Base-by-base conservation (phyloP, 2,329 filamentous ascomycete species). In the Scedosporium aurantiacum region DNA sequence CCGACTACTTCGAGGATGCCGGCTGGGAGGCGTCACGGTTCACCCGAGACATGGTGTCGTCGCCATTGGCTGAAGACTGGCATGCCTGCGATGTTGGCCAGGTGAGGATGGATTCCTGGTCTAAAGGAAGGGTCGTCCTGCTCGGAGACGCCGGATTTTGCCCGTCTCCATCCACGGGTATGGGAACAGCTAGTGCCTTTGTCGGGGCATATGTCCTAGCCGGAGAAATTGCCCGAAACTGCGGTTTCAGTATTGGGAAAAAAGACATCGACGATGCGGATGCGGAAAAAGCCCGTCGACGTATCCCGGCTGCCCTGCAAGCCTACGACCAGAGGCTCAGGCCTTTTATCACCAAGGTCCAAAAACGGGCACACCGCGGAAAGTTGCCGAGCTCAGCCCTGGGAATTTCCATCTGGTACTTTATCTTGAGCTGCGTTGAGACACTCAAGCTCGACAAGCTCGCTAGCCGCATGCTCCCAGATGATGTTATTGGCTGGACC, bases 181-280 rank as follows among this genome's bases (percentile, higher is more conserved):
- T 77, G 72, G 78, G 79, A 2, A 79, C 76, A 0, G 73, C 73
- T 2, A 63, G 69, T 10, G 74, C 73, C 1, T 66, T 82, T 2
- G 66, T 78, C n/a, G 75, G 76, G 1, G 78, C 78, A 0, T 82
- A 83, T 66, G 67, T 82, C 3, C 71, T 83, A 1, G 79, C 79
- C 0, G 79, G 80, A 5, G 79, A 79, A 64, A 71, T 79, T 25
- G 32, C 32, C 32, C 32, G 32, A 37, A 37, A 5, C 32, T 37
- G 32, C 10, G 32, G 32, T 37, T 10, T 37, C 32, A 37, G 10
- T 1, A 4, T 2, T 12, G 32, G 14, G 32, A 10, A 10, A 37
- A 37, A 37, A 37, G 14, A 37, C 4, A 4, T 10, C 32, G 10
- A 37, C 2, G 32, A 37, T 62, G 63, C 52, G 65, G 62, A 61